A percentile compares a stretch with the other conserved stretches of the same genome.
Conservation (phyloP, 2,329 filamentous ascomycete species). For the Calonectria ilicicola region DNA sequence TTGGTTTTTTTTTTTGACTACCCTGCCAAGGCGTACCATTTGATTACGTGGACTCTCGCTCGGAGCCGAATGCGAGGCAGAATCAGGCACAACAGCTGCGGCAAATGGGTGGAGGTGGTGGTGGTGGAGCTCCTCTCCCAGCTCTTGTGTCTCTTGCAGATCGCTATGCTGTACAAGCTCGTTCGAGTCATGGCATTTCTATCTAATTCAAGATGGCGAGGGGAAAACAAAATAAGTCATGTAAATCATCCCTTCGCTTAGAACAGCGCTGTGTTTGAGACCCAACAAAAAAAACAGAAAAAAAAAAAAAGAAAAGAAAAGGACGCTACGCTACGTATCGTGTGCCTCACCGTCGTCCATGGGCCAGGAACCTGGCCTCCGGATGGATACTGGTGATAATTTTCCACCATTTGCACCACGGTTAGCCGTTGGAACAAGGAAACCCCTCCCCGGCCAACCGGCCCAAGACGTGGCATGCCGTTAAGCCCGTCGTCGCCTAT, state of each 20-base stretch:
- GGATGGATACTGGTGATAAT: neutral
- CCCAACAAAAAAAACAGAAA: neutral
- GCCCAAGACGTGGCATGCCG: neutral
- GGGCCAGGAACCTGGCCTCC: neutral
- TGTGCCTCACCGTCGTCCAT: neutral
- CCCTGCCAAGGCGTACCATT: neutral
- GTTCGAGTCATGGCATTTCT: too few relatives aligned
- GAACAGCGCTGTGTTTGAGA: neutral
- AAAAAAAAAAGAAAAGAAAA: neutral
- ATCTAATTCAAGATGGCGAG: too few relatives aligned
- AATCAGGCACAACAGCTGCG: too few relatives aligned
- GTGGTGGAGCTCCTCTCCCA: too few relatives aligned
- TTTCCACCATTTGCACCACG: neutral
- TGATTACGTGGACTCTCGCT: neutral
- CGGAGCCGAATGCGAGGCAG: neutral
- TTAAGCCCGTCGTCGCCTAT: neutral
- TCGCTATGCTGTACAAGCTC: too few relatives aligned
- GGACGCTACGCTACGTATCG: neutral
- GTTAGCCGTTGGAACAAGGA: neutral
- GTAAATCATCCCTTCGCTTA: neutral
- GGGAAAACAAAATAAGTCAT: neutral
- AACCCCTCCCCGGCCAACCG: neutral
- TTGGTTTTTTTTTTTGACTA: too few relatives aligned
- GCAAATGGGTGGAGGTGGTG: too few relatives aligned
- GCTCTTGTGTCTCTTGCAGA: too few relatives aligned